A percentile compares a stretch with the other conserved stretches of the same genome.
Conservation (phyloP, 208 protist species). For the Acanthamoeba rhysodes region DNA sequence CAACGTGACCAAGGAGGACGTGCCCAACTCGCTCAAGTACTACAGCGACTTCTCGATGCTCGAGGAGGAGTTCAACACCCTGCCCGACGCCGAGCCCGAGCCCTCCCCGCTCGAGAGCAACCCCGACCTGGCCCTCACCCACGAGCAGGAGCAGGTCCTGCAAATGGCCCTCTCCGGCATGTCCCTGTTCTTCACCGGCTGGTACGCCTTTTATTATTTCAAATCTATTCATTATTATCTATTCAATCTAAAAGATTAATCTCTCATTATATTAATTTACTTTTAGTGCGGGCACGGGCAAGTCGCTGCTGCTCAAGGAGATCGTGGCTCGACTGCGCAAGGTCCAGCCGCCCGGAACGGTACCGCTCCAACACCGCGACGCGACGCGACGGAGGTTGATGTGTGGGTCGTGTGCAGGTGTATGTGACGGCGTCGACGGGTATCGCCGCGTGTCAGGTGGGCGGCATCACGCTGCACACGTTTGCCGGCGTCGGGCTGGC, state of each 20-base stretch:
- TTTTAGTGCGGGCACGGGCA: slow-evolving; percentile 87
- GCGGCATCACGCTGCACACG: slow-evolving; percentile 86
- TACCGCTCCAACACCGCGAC: background rate
- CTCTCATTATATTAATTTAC: too few relatives aligned
- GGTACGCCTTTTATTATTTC: background rate
- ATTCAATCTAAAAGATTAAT: too few relatives aligned
- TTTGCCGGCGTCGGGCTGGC: slow-evolving; percentile 77
- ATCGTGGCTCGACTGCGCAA: slow-evolving; percentile 72
- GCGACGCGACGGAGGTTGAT: too few relatives aligned
- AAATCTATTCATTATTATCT: background rate
- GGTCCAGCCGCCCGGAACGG: slow-evolving; percentile 65
- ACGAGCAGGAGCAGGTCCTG: slow-evolving; percentile 59
- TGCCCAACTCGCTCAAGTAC: slow-evolving; percentile 53
- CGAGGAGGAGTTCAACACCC: slow-evolving; percentile 51
- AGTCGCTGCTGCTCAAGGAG: slow-evolving; percentile 84
- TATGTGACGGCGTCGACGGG: slow-evolving; percentile 86
- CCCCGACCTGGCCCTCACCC: slow-evolving; percentile 47
- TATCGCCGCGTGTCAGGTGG: slow-evolving; percentile 86
- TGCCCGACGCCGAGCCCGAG: slow-evolving; percentile 56
- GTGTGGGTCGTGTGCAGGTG: slow-evolving; percentile 6
- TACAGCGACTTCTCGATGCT: slow-evolving; percentile 67
- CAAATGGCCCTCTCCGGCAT: slow-evolving; percentile 59
- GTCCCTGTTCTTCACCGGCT: slow-evolving; percentile 59
- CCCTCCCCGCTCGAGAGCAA: slow-evolving; percentile 22
- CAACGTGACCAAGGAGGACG: slow-evolving; percentile 61